Percentiles rank a stretch among this genome's conserved stretches.
phyloP scores from a whole-genome alignment of 306 rosid genomes.

The Phaseolus lunatus region DNA sequence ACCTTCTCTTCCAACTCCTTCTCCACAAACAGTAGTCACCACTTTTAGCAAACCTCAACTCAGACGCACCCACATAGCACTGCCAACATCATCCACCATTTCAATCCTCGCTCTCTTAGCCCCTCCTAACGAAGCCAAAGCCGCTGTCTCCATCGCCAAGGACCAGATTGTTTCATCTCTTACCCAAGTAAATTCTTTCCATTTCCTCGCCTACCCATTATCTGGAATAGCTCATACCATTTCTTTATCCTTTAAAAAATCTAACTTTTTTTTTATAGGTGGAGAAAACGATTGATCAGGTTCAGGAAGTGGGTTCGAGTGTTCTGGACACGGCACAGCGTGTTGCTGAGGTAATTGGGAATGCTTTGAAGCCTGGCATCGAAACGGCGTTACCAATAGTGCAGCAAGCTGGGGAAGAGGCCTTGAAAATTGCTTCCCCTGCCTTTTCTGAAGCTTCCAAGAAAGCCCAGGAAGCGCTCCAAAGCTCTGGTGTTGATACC shows the following conservation, averaged over 20 bases:
- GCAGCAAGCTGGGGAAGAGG: conserved; percentile 80
- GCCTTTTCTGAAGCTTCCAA: conserved; percentile 79
- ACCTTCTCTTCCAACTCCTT: conserved; percentile 51
- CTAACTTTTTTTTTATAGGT: conserved; percentile 49
- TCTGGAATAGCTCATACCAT: background rate
- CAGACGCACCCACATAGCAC: conserved; percentile 57
- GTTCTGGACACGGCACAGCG: conserved; percentile 59
- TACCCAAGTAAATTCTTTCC: conserved; percentile 60
- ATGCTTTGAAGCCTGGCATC: conserved; percentile 75
- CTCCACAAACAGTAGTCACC: conserved; percentile 39
- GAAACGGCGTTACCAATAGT: conserved; percentile 79
- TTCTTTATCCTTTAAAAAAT: background rate
- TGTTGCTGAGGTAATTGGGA: conserved; percentile 55
- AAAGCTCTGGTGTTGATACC: conserved; percentile 74
- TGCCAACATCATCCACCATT: conserved; percentile 74
- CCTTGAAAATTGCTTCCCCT: conserved; percentile 78
- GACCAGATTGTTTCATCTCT: conserved; percentile 86
- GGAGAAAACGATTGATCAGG: conserved; percentile 83
- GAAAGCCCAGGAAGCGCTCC: conserved; percentile 82
- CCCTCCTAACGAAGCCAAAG: conserved; percentile 70
- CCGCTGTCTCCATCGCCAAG: conserved; percentile 71
- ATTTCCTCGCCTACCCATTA: conserved; percentile 32
- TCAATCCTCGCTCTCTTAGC: conserved; percentile 77
- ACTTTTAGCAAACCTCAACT: conserved; percentile 49
- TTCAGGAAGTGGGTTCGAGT: conserved; percentile 75